Evolutionary conservation across 2,329 filamentous ascomycete species (phyloP).

Genomic region (Ceratocystis eucalypticola): DNA sequence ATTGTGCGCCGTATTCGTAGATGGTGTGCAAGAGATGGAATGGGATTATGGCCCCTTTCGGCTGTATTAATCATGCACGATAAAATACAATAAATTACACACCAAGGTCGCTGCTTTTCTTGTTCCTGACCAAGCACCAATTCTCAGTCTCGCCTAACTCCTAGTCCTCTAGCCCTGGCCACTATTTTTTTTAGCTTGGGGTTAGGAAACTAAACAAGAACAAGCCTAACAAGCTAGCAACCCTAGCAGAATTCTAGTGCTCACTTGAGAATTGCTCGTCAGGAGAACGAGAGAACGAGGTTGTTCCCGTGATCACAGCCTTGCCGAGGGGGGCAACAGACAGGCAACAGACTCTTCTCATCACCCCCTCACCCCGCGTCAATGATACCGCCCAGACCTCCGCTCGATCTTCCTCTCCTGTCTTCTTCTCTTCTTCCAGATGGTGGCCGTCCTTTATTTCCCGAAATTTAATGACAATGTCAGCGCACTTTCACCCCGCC

Average conservation of each 20-base stretch:
- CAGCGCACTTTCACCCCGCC: not conserved
- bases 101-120: not conserved
- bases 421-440: not conserved
- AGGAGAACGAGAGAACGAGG: not conserved
- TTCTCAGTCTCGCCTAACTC: not conserved
- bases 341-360: no score
- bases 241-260: not conserved
- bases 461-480: slow-evolving; percentile 3
- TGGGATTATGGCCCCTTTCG: not conserved
- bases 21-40: not conserved
- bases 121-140: not conserved
- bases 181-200: not conserved
- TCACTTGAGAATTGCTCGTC: not conserved
- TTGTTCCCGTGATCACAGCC: not conserved
- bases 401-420: not conserved
- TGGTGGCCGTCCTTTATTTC: not conserved
- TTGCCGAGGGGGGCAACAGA: no score
- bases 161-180: no score
- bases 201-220: not conserved
- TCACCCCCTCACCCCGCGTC: no score
- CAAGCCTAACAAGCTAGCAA: not conserved
- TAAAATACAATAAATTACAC: not conserved
- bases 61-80: not conserved
- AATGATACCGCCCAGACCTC: no score
- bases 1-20: not conserved